phyloP scores from a whole-genome alignment of 768 basidiomycete genomes.

The Serendipita sp. region DNA sequence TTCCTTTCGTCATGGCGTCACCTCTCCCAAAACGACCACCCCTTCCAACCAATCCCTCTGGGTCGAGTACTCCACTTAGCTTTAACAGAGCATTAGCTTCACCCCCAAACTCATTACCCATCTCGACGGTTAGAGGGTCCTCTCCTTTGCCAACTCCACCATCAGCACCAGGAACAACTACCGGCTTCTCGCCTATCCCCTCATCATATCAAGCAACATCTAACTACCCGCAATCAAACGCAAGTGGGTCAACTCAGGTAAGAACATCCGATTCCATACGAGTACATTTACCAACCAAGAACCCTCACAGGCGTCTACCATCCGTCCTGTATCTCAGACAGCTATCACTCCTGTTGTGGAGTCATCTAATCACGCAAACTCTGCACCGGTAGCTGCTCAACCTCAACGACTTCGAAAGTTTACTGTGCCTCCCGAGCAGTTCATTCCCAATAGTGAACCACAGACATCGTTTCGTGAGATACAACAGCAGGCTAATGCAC shows the following conservation, averaged over 20 bases:
- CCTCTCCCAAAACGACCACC: not conserved
- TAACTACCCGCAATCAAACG: not conserved
- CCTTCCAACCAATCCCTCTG: not conserved
- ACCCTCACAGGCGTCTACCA: too few species aligned
- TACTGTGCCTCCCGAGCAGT: too few species aligned
- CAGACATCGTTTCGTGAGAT: too few species aligned
- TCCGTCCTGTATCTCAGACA: not conserved
- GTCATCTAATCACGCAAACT: too few species aligned
- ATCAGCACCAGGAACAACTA: not conserved
- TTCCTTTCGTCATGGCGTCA: not conserved
- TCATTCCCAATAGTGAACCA: too few species aligned
- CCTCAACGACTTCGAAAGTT: not conserved
- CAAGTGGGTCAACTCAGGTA: not conserved
- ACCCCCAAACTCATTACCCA: not conserved
- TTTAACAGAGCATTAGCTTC: not conserved
- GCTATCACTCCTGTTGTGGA: not conserved
- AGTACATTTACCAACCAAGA: too few species aligned
- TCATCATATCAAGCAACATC: not conserved
- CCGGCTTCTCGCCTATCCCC: not conserved
- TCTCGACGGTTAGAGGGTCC: not conserved
- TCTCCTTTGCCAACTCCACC: not conserved
- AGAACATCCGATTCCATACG: not conserved
- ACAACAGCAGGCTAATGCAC: too few species aligned
- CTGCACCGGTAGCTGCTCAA: not conserved
- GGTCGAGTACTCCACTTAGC: not conserved